A percentile compares a stretch with the other conserved stretches of the same genome.
These are phyloP conservation scores for Pleurozium schreberi DNA, from an alignment of 225 moss, liverwort and hornwort species.

Conservation along the genomic window DNA sequence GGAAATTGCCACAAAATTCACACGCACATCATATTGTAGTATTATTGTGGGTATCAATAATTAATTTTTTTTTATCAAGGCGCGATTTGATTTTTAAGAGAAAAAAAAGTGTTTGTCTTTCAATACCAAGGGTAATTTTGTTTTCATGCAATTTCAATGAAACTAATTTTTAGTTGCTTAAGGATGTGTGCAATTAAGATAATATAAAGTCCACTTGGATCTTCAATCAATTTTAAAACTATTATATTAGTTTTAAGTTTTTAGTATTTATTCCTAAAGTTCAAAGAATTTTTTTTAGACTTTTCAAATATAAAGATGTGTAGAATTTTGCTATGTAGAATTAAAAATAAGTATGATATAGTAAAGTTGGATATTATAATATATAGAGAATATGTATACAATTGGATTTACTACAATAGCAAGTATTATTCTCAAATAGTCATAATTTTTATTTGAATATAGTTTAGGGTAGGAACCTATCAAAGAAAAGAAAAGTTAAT, in stretches of 20 bases:
- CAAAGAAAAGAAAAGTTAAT: background rate
- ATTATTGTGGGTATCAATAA: background rate
- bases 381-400: background rate
- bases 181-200: background rate
- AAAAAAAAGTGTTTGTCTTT: background rate
- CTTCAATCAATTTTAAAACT: background rate
- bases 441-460: background rate
- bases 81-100: background rate
- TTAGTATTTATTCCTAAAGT: background rate
- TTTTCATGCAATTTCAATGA: background rate
- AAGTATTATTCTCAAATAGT: background rate
- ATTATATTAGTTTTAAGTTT: fast-evolving
- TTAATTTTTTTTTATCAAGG: background rate
- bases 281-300: background rate
- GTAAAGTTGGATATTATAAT: background rate
- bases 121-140: background rate
- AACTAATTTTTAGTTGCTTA: background rate
- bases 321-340: background rate
- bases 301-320: background rate
- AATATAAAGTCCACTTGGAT: background rate
- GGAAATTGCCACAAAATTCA: background rate
- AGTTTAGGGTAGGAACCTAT: background rate
- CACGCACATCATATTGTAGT: background rate
- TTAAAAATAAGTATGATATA: background rate
- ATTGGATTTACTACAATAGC: background rate